Percentiles rank a stretch among this genome's conserved stretches.
Evolutionary conservation across 2,329 filamentous ascomycete genomes (phyloP).

Genomic region (Talaromyces sp.): DNA sequence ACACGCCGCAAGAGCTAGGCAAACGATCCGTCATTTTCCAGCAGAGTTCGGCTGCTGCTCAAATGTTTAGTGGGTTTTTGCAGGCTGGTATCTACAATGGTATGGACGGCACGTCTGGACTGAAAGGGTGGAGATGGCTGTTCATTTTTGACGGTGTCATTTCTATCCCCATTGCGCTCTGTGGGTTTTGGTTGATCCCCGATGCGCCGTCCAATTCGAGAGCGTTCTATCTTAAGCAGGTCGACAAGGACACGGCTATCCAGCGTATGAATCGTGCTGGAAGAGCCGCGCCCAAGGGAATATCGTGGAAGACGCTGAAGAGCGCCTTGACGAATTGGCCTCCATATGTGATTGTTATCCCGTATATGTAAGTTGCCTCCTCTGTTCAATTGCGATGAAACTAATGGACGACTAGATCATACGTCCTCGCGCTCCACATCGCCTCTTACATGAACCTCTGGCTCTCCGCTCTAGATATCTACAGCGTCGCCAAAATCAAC

Average conservation of each 20-base stretch:
- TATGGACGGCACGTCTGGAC: constrained; percentile 52
- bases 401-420: constrained; percentile 1
- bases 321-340: constrained; percentile 10
- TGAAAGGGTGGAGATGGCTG: constrained; percentile 57
- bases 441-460: constrained; percentile 13
- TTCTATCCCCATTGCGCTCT: constrained; percentile 38
- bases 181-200: constrained; percentile 38
- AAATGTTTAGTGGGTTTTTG: constrained; percentile 11
- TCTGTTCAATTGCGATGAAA: no score
- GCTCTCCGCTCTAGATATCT: constrained; percentile 8
- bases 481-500: constrained; percentile 9
- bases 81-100: constrained; percentile 53
- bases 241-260: constrained; percentile 7
- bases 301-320: constrained; percentile 4
- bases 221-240: constrained; percentile 10
- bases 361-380: constrained; percentile 9
- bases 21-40: constrained; percentile 12
- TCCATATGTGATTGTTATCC: constrained; percentile 7
- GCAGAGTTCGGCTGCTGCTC: constrained; percentile 7
- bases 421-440: constrained; percentile 11
- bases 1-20: constrained; percentile 9
- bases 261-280: constrained; percentile 10
- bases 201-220: constrained; percentile 39
- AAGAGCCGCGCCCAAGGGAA: constrained; percentile 7
- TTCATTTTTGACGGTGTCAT: constrained; percentile 54